Evolutionary conservation across 2,329 filamentous ascomycete species (phyloP).

Genomic region (Colletotrichum caudatum): DNA sequence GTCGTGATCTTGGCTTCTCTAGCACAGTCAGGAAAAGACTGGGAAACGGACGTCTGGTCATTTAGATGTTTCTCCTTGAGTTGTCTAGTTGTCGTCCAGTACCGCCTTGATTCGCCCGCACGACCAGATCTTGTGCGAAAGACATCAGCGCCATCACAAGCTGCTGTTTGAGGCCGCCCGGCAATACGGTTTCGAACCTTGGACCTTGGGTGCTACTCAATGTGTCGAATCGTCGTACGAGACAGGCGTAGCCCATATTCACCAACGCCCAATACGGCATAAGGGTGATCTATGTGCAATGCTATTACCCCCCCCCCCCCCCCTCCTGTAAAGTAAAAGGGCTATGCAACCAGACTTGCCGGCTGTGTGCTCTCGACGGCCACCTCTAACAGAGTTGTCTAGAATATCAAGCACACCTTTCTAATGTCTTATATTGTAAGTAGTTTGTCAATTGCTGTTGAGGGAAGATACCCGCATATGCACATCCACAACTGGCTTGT

Average conservation of each 20-base stretch:
- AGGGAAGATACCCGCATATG: neutral
- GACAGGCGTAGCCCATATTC: neutral
- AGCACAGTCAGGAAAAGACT: neutral
- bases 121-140: too few species aligned
- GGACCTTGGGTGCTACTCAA: neutral
- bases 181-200: neutral
- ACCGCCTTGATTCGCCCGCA: neutral
- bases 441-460: too few species aligned
- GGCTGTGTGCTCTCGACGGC: neutral
- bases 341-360: neutral
- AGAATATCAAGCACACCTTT: neutral
- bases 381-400: neutral
- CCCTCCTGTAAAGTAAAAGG: neutral
- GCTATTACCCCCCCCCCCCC: neutral
- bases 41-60: too few species aligned
- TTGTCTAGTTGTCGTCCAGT: neutral
- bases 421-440: neutral
- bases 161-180: neutral
- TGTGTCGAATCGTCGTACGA: neutral
- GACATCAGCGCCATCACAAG: neutral
- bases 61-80: too few species aligned
- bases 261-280: neutral
- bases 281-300: rapidly evolving
- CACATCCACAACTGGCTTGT: neutral
- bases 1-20: neutral